Evolutionary conservation across 306 rosid species (phyloP), one percentile per base, ranked within the genome.

Genomic region (Mimosa pudica): DNA sequence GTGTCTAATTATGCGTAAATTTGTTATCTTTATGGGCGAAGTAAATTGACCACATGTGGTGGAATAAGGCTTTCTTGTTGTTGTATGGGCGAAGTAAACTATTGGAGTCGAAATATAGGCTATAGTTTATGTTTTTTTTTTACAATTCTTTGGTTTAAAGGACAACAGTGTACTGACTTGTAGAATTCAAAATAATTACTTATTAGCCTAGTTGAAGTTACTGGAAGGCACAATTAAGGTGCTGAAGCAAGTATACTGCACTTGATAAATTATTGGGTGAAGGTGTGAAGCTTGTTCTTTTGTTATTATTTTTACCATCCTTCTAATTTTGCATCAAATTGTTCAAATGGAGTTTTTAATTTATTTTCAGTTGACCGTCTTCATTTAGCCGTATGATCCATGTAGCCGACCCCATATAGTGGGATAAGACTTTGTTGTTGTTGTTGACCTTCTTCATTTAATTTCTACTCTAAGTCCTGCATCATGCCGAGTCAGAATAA

Each of bases 21-120:
- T 48, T 24, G 30, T 14, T 45, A 10, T 24, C 44, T 52, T 13
- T 60, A 18, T 52, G 49, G 12, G 58, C 49, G 51, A 13, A 73
- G 69, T 20, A 69, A 44, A 77, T 24, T 24, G 30, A 24, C 30
- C 30, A 24, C 30, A 24, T 24, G 30, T 24, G 30, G 30, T 24
- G 30, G 30, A 24, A 24, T 24, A 24, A 24, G 30, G 30, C 30
- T 24, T 24, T 24, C 30, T 24, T 24, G 30, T 24, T 24, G 30
- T 24, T 24, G 60, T 60, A 18, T 52, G 49, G 12, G 58, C 49
- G 51, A 13, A 73, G 69, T 20, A 69, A 44, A 77, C 62, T 10
- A 75, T 38, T 36, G 30, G 60, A 60, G 57, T 74, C 66, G 3
- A 73, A 10, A 9, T 70, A 32, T 62, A 63, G 45, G 76, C 42